phyloP scores from a whole-genome alignment of 2,329 filamentous ascomycete species.

The Colletotrichum musae region DNA sequence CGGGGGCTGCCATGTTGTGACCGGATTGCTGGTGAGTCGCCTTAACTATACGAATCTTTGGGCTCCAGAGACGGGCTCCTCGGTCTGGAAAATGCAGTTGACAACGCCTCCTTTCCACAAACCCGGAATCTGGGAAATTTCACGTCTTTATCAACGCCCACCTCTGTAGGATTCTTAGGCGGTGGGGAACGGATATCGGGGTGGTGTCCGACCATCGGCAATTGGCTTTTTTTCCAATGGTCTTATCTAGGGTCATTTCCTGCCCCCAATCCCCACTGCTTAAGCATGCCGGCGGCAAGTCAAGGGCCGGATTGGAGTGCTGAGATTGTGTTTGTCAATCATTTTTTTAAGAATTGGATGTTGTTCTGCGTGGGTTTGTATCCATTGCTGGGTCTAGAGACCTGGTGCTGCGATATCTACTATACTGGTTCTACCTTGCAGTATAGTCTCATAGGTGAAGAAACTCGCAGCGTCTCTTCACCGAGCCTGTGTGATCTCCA shows the following conservation, averaged over 20 bases:
- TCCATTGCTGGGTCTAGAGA: too few relatives aligned
- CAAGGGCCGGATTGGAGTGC: neutral
- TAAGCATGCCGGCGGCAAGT: neutral
- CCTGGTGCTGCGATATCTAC: too few relatives aligned
- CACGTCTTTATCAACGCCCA: slow-evolving; percentile 22
- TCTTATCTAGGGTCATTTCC: slow-evolving; percentile 32
- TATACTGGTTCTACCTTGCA: too few relatives aligned
- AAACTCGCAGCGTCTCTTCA: too few relatives aligned
- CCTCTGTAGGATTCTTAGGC: neutral
- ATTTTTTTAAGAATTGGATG: neutral
- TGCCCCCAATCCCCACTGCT: neutral
- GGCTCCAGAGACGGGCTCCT: neutral
- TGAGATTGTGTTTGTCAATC: neutral
- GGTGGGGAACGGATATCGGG: slow-evolving; percentile 28
- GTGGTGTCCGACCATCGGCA: slow-evolving; percentile 33
- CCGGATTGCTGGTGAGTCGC: too few relatives aligned
- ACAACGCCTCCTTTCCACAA: neutral
- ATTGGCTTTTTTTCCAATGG: slow-evolving; percentile 14
- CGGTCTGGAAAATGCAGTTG: neutral
- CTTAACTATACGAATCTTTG: neutral
- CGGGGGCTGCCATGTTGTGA: slow-evolving; percentile 18
- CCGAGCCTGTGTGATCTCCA: too few relatives aligned
- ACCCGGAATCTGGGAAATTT: neutral
- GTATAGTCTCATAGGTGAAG: too few relatives aligned
- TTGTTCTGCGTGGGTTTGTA: too few relatives aligned